Percentiles rank a stretch among this genome's conserved stretches.
phyloP scores from a whole-genome alignment of 2,329 filamentous ascomycete genomes.

The Amylocarpus encephaloides region DNA sequence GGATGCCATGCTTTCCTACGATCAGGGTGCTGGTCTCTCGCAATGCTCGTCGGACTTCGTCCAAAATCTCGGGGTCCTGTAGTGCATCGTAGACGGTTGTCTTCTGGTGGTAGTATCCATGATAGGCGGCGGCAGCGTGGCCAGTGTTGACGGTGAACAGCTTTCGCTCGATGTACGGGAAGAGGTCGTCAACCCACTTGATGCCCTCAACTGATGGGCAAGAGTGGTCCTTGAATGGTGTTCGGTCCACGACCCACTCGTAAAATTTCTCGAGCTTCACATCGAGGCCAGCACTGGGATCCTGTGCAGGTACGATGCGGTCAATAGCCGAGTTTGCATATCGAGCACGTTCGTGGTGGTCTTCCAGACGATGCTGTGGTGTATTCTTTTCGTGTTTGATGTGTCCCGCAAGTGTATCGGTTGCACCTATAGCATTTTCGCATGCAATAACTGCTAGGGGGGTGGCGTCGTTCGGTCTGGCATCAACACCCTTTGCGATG shows the following conservation, averaged over 20 bases:
- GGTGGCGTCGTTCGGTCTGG: conserved; percentile 53
- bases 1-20: conserved; percentile 77
- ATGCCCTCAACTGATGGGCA: conserved; percentile 77
- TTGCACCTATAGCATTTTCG: conserved; percentile 95
- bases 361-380: conserved; percentile 56
- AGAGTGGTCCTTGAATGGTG: conserved; percentile 67
- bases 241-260: conserved; percentile 94
- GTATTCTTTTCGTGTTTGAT: conserved; percentile 74
- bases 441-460: conserved; percentile 92
- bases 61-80: conserved; percentile 70
- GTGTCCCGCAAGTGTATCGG: conserved; percentile 74
- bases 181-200: conserved; percentile 86
- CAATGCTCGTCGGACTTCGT: conserved; percentile 72
- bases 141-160: conserved; percentile 99
- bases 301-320: conserved; percentile 92
- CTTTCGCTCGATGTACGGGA: conserved; percentile 98
- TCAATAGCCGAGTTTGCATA: conserved; percentile 99
- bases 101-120: conserved; percentile 82
- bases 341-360: conserved; percentile 67
- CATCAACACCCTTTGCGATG: conserved; percentile 89
- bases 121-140: conserved; percentile 93
- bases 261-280: conserved; percentile 98
- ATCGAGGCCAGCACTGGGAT: conserved; percentile 70
- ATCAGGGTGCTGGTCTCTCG: conserved; percentile 84
- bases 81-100: conserved; percentile 85